Evolutionary conservation across 2,329 filamentous ascomycete genomes (phyloP), one percentile per base, ranked within the genome.

Genomic region (Cladophialophora bantiana): DNA sequence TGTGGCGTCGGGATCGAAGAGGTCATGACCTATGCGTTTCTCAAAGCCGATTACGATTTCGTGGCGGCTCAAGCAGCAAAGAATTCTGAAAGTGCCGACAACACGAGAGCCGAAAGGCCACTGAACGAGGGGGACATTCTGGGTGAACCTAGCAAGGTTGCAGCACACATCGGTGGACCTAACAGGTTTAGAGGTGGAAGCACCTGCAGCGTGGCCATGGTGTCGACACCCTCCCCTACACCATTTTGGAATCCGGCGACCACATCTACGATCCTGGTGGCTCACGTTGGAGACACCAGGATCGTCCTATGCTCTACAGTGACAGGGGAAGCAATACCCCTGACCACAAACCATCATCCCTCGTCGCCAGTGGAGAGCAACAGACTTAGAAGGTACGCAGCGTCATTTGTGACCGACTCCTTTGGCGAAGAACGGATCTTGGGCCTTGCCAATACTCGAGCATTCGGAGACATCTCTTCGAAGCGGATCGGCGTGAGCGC

Each of bases 341-440:
- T 97, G 42, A 98, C 95, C 0, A 92, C 90, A 20, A 93, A 97
- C 77, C 95, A 99, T 78, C 95, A 97, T 76, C 94, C 95, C 0
- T 91, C 89, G n/a, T 88, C 91, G 4, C 95, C 95, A 0, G 84
- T 89, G 63, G 95, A 99, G 82, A 89, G 90, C 9, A 89, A 88
- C 50, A 88, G 95, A 7, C 85, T 99, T 31, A 90, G 94, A 53
- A 89, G 94, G 57, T 98, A 94, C 76, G 91, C 93, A 1, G 88
- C 91, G 35, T 90, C 90, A 2, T 94, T 98, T 76, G 90, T 97
- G 18, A 95, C 94, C 0, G 95, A 99, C 80, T 96, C 92, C 38
- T 99, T 99, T 77, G 95, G 95, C 75, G 95, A 99, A 80, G 94
- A 98, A 80, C 93, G 95, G 72, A 95, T 99, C 78, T 89, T 89